These are phyloP conservation scores for Vitis rupestris DNA, from an alignment of 164 flowering plant species.

Conservation along the genomic window DNA sequence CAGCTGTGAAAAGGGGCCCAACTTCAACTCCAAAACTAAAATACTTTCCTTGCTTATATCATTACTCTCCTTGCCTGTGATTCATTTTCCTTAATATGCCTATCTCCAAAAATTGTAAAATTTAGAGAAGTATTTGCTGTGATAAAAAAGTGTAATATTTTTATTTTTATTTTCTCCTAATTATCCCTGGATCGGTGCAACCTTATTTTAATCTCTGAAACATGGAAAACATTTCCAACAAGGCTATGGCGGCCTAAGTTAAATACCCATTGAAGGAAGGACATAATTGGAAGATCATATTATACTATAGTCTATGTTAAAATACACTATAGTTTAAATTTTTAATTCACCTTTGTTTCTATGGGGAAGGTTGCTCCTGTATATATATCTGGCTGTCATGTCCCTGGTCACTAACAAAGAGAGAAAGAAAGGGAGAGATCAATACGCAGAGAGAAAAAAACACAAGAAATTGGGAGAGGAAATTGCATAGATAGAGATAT, in stretches of 20 bases:
- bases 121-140: background rate
- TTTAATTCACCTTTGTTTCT: too few species aligned
- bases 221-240: background rate
- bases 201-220: background rate
- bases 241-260: background rate
- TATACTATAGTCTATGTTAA: too few species aligned
- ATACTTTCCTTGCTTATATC: too few species aligned
- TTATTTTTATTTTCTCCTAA: background rate
- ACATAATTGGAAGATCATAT: background rate
- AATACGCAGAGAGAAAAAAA: background rate
- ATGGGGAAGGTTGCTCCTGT: too few species aligned
- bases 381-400: too few species aligned
- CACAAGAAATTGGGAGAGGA: slow-evolving; percentile 1
- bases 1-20: too few species aligned
- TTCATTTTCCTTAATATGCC: too few species aligned
- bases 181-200: background rate
- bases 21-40: too few species aligned
- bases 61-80: too few species aligned
- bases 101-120: too few species aligned
- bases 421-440: background rate
- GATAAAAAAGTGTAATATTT: too few species aligned
- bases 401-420: background rate
- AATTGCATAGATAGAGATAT: slow-evolving; percentile 19
- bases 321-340: too few species aligned
- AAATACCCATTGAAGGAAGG: slow-evolving; percentile 1